A percentile compares a stretch with the other conserved stretches of the same genome.
phyloP scores from a whole-genome alignment of 164 flowering plant species.

The Pachysandra terminalis region DNA sequence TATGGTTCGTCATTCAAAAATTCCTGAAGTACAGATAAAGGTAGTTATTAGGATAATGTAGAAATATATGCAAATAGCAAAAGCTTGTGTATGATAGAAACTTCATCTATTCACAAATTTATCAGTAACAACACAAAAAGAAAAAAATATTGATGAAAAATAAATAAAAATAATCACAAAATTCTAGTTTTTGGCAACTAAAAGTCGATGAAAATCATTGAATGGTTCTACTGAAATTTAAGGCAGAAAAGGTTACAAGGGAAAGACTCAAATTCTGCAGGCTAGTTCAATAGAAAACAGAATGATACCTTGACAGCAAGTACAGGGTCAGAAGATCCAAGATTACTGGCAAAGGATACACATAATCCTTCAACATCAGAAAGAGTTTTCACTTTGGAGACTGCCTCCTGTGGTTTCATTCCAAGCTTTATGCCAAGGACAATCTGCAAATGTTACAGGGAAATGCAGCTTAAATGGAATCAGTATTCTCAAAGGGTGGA shows the following conservation, averaged over 20 bases:
- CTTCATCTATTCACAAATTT: background rate
- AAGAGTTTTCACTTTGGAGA: constrained; percentile 74
- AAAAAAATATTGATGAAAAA: too few relatives aligned
- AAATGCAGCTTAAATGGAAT: too few relatives aligned
- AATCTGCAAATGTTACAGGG: constrained; percentile 71
- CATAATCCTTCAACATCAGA: constrained; percentile 93
- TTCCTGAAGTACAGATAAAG: constrained; percentile 41
- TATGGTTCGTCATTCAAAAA: constrained; percentile 78
- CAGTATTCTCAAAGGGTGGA: background rate
- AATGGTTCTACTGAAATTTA: background rate
- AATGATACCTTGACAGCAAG: constrained; percentile 79
- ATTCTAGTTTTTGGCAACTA: background rate
- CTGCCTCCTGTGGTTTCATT: constrained; percentile 74
- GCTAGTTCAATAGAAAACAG: background rate
- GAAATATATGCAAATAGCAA: background rate
- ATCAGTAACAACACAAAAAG: too few relatives aligned
- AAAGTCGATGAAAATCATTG: background rate
- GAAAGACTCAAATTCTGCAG: background rate
- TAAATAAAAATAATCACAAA: too few relatives aligned
- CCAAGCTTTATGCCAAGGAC: constrained; percentile 88
- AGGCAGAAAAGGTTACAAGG: background rate
- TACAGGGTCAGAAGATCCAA: constrained; percentile 77
- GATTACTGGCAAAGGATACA: constrained; percentile 60
- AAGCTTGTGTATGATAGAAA: background rate
- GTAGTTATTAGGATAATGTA: background rate